phyloP scores from a whole-genome alignment of 2,329 filamentous ascomycete genomes.

The Boeremia lycopersici region DNA sequence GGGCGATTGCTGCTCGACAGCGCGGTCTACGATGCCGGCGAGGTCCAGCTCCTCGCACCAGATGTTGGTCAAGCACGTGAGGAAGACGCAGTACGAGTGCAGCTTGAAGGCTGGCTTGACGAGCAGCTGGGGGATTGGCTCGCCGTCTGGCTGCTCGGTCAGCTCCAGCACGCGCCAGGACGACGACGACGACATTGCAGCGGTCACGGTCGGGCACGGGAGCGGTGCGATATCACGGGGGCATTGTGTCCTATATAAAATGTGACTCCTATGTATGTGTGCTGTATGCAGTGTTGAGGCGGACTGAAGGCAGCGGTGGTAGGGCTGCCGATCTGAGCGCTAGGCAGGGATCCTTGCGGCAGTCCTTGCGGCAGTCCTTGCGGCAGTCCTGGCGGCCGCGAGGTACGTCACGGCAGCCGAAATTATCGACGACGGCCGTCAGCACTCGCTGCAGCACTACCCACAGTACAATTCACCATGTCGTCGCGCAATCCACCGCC shows the following conservation, averaged over 20 bases:
- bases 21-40: conserved; percentile 67
- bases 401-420: conserved; percentile 29
- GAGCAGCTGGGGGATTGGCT: conserved; percentile 63
- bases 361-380: no score
- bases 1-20: conserved; percentile 66
- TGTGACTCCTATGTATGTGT: background rate
- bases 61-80: conserved; percentile 76
- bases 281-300: background rate
- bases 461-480: conserved; percentile 23
- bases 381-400: no score
- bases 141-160: conserved; percentile 25
- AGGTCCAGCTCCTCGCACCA: conserved; percentile 72
- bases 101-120: conserved; percentile 63
- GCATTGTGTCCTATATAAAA: background rate
- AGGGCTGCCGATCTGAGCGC: conserved; percentile 18
- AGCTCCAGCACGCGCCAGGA: conserved; percentile 42
- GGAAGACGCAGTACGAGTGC: conserved; percentile 66
- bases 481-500: conserved; percentile 42
- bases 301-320: background rate
- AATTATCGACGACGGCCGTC: conserved; percentile 16
- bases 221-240: background rate
- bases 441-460: background rate
- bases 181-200: conserved; percentile 40
- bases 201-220: background rate
- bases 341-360: conserved; percentile 1